phyloP scores from a whole-genome alignment of 2,329 filamentous ascomycete genomes.

The Ophidiomyces ophidiicola region DNA sequence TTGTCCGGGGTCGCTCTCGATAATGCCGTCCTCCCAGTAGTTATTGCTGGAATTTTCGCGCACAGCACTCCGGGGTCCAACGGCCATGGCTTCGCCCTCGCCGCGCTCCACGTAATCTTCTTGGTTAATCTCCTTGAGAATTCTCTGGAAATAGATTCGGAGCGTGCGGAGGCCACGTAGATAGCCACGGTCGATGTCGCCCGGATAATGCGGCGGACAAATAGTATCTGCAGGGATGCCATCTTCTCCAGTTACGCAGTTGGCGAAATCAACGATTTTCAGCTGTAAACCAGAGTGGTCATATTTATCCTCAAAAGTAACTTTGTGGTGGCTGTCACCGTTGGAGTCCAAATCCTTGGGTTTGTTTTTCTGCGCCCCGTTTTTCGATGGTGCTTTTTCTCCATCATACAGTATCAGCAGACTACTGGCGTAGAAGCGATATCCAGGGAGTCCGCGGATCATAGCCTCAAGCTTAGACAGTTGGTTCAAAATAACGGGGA shows the following conservation, averaged over 20 bases:
- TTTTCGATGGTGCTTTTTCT: constrained; percentile 31
- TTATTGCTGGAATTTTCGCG: constrained; percentile 23
- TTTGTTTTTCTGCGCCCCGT: constrained; percentile 15
- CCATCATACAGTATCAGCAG: constrained; percentile 93
- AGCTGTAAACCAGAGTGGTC: constrained; percentile 49
- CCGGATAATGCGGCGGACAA: constrained; percentile 71
- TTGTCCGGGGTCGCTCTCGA: constrained; percentile 34
- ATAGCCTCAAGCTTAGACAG: constrained; percentile 72
- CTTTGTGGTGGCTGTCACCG: constrained; percentile 15
- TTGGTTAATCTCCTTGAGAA: constrained; percentile 61
- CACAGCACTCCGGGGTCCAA: constrained; percentile 25
- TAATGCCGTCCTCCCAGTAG: constrained; percentile 32
- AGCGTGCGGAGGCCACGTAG: constrained; percentile 70
- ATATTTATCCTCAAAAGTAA: constrained; percentile 25
- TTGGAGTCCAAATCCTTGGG: constrained; percentile 18
- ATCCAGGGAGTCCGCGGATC: constrained; percentile 64
- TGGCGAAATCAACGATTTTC: constrained; percentile 97
- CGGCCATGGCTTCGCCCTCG: constrained; percentile 32
- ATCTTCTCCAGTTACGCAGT: constrained; percentile 85
- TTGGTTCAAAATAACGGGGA: constrained; percentile 76
- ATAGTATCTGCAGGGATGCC: constrained; percentile 42
- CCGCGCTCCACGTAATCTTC: constrained; percentile 35
- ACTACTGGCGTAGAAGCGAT: constrained; percentile 91
- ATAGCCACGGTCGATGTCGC: constrained; percentile 77
- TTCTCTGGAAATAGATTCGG: constrained; percentile 71